Percentiles rank a stretch among this genome's conserved stretches.
These are phyloP conservation scores for Erodium chrysanthum DNA, from an alignment of 441 rosid species.

Conservation along the genomic window DNA sequence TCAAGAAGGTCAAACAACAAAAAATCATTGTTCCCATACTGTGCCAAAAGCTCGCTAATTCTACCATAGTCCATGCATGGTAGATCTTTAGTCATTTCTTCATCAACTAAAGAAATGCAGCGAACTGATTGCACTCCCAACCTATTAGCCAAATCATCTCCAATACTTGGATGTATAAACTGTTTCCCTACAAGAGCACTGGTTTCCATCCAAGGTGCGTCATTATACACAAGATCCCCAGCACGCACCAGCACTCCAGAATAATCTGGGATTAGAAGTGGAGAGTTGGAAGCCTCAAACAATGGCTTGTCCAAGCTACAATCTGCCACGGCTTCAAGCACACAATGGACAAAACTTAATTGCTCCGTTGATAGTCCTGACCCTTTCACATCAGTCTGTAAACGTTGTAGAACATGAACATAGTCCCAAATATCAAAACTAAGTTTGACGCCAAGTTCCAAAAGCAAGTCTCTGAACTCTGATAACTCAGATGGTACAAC, in stretches of 20 bases:
- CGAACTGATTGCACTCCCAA: constrained; percentile 90
- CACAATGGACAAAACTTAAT: constrained; percentile 61
- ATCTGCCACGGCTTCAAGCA: constrained; percentile 87
- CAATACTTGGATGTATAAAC: constrained; percentile 74
- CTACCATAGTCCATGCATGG: constrained; percentile 88
- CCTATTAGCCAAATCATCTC: constrained; percentile 73
- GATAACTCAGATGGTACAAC: constrained; percentile 95
- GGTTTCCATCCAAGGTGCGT: constrained; percentile 98
- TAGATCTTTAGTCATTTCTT: constrained; percentile 76
- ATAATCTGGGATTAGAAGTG: constrained; percentile 67
- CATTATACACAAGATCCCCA: constrained; percentile 79
- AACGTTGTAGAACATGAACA: constrained; percentile 54
- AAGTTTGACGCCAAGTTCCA: constrained; percentile 73
- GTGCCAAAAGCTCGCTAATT: constrained; percentile 67
- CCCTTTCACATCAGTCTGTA: constrained; percentile 63
- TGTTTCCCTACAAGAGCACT: constrained; percentile 53
- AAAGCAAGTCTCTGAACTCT: constrained; percentile 68
- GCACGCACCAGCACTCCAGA: constrained; percentile 54
- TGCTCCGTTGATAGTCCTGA: constrained; percentile 59
- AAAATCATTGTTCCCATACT: constrained; percentile 69
- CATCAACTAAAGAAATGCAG: constrained; percentile 71
- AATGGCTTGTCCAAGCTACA: constrained; percentile 46
- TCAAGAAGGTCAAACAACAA: constrained; percentile 90
- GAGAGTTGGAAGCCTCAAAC: constrained; percentile 42
- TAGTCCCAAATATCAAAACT: constrained; percentile 85